A percentile compares a stretch with the other conserved stretches of the same genome.
phyloP scores from a whole-genome alignment of 352 stramenopile genomes.

The Pythium pyrilobum region DNA sequence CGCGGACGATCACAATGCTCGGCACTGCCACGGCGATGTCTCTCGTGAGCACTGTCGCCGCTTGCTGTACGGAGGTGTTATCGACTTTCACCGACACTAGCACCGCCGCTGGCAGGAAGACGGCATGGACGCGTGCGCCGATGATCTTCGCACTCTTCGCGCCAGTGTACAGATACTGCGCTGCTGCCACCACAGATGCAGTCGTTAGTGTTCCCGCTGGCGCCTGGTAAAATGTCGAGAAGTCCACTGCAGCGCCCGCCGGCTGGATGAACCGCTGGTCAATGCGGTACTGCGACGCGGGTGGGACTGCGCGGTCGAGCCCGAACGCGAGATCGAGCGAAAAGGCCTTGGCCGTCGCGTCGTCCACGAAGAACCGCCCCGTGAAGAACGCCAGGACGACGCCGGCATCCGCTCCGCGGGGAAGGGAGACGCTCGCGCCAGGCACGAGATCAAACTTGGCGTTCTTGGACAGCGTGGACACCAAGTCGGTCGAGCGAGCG shows the following conservation, averaged over 20 bases:
- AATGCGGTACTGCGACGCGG: slow-evolving; percentile 23
- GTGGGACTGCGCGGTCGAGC: slow-evolving; percentile 13
- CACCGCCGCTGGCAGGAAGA: slow-evolving; percentile 31
- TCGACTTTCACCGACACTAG: slow-evolving; percentile 16
- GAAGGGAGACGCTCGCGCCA: slow-evolving; percentile 20
- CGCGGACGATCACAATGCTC: slow-evolving; percentile 41
- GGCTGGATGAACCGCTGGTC: slow-evolving; percentile 44
- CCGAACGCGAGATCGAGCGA: slow-evolving; percentile 40
- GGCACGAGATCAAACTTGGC: slow-evolving; percentile 27
- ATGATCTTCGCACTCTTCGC: slow-evolving; percentile 41
- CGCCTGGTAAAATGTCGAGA: slow-evolving; percentile 28
- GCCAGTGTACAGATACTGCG: slow-evolving; percentile 33
- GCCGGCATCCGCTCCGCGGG: slow-evolving; percentile 12
- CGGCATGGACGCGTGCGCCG: slow-evolving; percentile 25
- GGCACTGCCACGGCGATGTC: slow-evolving; percentile 20
- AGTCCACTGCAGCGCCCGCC: slow-evolving; percentile 39
- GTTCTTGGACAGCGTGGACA: slow-evolving; percentile 20
- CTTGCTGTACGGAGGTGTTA: slow-evolving; percentile 1
- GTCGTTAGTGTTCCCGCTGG: slow-evolving; percentile 1
- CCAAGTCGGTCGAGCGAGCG: slow-evolving; percentile 23
- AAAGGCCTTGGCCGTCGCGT: slow-evolving; percentile 38
- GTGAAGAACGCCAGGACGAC: slow-evolving; percentile 45
- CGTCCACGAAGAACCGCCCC: slow-evolving; percentile 48
- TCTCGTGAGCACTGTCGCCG: slow-evolving; percentile 23
- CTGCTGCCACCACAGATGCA: slow-evolving; percentile 14